Evolutionary conservation across 1,139 yeast genomes (phyloP), one percentile per base, ranked within the genome.

Genomic region (Kodamaea suecica): DNA sequence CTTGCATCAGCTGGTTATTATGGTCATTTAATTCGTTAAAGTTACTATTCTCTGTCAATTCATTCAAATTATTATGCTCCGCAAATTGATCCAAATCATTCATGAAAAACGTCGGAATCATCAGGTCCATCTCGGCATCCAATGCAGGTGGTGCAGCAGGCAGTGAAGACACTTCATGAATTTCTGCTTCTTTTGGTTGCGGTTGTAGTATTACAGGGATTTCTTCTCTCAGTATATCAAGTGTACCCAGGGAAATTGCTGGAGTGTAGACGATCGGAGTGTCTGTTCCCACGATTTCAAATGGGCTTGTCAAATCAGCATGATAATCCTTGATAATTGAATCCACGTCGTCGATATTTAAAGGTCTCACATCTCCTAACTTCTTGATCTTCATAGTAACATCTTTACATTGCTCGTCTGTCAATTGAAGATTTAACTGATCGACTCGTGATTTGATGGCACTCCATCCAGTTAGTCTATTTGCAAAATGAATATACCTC

Each of bases 401-500:
- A 45, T 65, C 74, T 58, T 75, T 75, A 54, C 77, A 67, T 58
- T 75, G 80, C 38, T 70, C 78, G 47, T 75, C 80, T 30, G 76
- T 60, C 64, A 68, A 62, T 39, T 65, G 59, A 50, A 68, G 63
- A 47, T 68, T 67, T 58, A 68, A 64, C 48, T 68, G 74, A 49
- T 68, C 74, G 31, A 68, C 74, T 47, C 74, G 57, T 13, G 70
- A 63, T 50, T 68, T 68, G 50, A 68, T 68, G 37, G 74, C 74
- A 48, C 67, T 68, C 74, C 74, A 75, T 29, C 80, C 80, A 10
- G 80, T 75, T 53, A 75, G 64, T 49, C 80, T 60, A 59, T 74
- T 74, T 42, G 80, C 80, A 48, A 75, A 75, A 52, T 75, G 80
- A 43, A 75, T 74, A 50, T 75, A 75, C 50, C 80, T 63, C 11